These are phyloP conservation scores for Lipomyces mesembrius DNA, from an alignment of 805 yeast genomes.

Conservation along the genomic window DNA sequence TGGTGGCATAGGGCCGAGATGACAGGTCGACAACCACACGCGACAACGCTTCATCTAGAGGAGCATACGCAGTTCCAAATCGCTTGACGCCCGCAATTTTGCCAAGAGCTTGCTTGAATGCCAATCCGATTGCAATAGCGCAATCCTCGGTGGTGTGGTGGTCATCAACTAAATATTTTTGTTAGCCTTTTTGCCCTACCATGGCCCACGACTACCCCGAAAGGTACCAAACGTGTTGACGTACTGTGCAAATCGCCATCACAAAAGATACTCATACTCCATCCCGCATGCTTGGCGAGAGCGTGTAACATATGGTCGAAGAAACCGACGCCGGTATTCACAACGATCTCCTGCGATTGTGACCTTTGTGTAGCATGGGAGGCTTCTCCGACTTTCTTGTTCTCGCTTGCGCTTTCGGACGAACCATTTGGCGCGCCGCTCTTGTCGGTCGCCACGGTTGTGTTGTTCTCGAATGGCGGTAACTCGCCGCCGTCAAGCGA, in stretches of 20 bases:
- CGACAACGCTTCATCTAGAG: conserved; percentile 92
- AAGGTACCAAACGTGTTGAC: neutral
- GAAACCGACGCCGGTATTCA: conserved; percentile 93
- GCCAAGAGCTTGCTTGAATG: conserved; percentile 89
- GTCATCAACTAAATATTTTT: conserved; percentile 63
- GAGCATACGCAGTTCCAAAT: conserved; percentile 92
- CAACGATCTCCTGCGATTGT: conserved; percentile 69
- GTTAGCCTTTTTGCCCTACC: too few species aligned
- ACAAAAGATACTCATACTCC: conserved; percentile 90
- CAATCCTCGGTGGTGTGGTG: conserved; percentile 97
- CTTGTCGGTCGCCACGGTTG: conserved; percentile 46
- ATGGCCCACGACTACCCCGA: neutral
- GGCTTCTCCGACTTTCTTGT: conserved; percentile 10
- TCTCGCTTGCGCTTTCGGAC: conserved; percentile 45
- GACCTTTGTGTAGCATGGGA: conserved; percentile 71
- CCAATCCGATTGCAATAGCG: conserved; percentile 87
- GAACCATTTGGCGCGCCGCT: conserved; percentile 54
- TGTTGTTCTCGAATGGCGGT: conserved; percentile 23
- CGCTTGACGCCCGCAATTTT: conserved; percentile 88
- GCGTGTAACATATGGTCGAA: conserved; percentile 98
- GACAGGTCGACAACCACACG: conserved; percentile 96
- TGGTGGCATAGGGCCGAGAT: conserved; percentile 88
- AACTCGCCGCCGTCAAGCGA: conserved; percentile 84
- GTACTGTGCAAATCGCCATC: conserved; percentile 82
- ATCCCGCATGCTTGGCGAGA: conserved; percentile 93